Evolutionary conservation across 805 yeast species (phyloP), one percentile per base, ranked within the genome.

Genomic region (Huiozyma naganishii): DNA sequence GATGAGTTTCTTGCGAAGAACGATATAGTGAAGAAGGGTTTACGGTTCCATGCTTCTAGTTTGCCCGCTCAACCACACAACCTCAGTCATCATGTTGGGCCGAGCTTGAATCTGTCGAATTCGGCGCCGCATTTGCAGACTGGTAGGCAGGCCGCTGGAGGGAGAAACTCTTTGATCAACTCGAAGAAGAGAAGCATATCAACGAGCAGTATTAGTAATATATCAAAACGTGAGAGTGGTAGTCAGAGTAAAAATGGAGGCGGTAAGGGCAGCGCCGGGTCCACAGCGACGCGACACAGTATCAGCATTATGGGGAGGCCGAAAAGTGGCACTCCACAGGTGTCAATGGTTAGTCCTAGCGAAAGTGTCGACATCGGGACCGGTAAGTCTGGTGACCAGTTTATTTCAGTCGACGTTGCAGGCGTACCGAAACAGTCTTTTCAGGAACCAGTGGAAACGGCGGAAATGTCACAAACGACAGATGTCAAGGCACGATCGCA

Each of bases 1-100:
- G 44, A 63, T 55, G 61, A 63, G 62, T 79, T 78, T 53, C 50
- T 79, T 41, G 74, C 70, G 45, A 65, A 66, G 48, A 76, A 77
- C 50, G 80, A 75, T 51, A 53, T 78, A 5, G 74, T 70, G 47
- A 71, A 71, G 49, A 74, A 71, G 6, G 62, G 58, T 23, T 17
- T 17, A 4, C 61, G 53, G 27, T 69, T 74, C 48, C 68, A 67
- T 17, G 23, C 23, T 2, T 17, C 23, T 37, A 34, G 52, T 13
- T 52, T 69, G 11, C 64, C 64, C 32, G 45, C 43, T 29, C 44
- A 27, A 32, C 11, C 37, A 17, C 23, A 17, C 23, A 17, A 17
- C 23, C 23, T 17, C 23, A 17, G 8, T 8, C 37, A 11, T 30
- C 2, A 11, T 8, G 33, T 11, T 17, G 27, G 17, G 27, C 37